phyloP scores from a whole-genome alignment of 441 rosid genomes.

The Pelargonium myrrhifolium region DNA sequence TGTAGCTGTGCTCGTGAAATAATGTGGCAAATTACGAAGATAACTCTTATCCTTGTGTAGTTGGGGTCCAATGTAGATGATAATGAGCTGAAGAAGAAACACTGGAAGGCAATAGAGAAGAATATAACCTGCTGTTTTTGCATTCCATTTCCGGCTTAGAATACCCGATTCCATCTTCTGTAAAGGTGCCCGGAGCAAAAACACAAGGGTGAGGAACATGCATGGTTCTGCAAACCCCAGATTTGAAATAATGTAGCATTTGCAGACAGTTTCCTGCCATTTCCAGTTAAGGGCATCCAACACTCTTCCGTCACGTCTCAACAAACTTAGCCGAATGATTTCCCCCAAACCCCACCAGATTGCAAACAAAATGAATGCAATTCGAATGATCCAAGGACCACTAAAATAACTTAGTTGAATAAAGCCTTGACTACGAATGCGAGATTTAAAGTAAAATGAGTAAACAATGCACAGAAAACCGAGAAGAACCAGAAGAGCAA shows the following conservation, averaged over 20 bases:
- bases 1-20: constrained; percentile 49
- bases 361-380: constrained; percentile 56
- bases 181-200: constrained; percentile 90
- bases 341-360: constrained; percentile 94
- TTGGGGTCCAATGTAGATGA: constrained; percentile 57
- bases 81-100: constrained; percentile 68
- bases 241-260: constrained; percentile 79
- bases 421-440: constrained; percentile 40
- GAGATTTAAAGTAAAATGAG: constrained; percentile 69
- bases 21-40: constrained; percentile 38
- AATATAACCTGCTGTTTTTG: constrained; percentile 53
- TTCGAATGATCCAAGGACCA: constrained; percentile 88
- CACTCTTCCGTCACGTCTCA: constrained; percentile 48
- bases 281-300: constrained; percentile 47
- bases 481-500: constrained; percentile 55
- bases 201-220: constrained; percentile 69
- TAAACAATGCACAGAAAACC: constrained; percentile 75
- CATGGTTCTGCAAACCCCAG: constrained; percentile 98
- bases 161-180: constrained; percentile 65
- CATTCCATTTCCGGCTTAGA: constrained; percentile 66
- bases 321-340: constrained; percentile 57
- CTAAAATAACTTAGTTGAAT: constrained; percentile 61
- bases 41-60: constrained; percentile 47
- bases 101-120: constrained; percentile 70
- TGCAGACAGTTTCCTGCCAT: constrained; percentile 94